A percentile compares a stretch with the other conserved stretches of the same genome.
Evolutionary conservation across 768 basidiomycete species (phyloP).

Genomic region (Panaeolus cyanescens): DNA sequence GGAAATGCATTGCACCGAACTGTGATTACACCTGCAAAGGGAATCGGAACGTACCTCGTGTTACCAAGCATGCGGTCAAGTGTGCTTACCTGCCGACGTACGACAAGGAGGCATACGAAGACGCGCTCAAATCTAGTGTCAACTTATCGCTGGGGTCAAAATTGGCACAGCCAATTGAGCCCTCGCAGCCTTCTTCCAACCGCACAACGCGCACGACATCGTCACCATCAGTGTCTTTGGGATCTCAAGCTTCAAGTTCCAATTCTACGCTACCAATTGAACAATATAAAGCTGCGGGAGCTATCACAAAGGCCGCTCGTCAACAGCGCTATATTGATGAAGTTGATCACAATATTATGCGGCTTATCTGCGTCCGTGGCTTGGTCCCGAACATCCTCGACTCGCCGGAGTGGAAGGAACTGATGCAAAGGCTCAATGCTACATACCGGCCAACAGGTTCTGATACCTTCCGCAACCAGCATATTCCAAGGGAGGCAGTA

Average conservation of each 20-base stretch:
- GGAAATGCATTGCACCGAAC: neutral
- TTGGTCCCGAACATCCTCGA: constrained; percentile 21
- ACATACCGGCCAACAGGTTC: constrained; percentile 8
- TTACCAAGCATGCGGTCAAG: neutral
- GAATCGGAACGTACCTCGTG: neutral
- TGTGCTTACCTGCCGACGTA: neutral
- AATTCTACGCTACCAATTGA: neutral
- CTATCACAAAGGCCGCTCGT: neutral
- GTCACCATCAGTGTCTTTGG: no score
- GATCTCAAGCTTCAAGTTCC: no score
- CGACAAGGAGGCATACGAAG: neutral
- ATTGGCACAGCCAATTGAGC: neutral
- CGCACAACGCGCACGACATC: no score
- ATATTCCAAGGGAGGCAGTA: constrained; percentile 3
- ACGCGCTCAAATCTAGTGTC: neutral
- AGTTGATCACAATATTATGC: constrained; percentile 20
- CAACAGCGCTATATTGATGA: neutral
- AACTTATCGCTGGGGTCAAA: neutral
- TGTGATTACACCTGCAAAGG: neutral
- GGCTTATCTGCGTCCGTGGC: constrained; percentile 23
- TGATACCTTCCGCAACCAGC: constrained; percentile 11
- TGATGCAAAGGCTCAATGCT: constrained; percentile 13
- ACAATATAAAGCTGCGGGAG: neutral
- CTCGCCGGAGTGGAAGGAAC: constrained; percentile 24
- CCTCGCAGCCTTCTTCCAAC: no score